phyloP scores from a whole-genome alignment of 352 stramenopile genomes.

The Elongisporangium prolatum region DNA sequence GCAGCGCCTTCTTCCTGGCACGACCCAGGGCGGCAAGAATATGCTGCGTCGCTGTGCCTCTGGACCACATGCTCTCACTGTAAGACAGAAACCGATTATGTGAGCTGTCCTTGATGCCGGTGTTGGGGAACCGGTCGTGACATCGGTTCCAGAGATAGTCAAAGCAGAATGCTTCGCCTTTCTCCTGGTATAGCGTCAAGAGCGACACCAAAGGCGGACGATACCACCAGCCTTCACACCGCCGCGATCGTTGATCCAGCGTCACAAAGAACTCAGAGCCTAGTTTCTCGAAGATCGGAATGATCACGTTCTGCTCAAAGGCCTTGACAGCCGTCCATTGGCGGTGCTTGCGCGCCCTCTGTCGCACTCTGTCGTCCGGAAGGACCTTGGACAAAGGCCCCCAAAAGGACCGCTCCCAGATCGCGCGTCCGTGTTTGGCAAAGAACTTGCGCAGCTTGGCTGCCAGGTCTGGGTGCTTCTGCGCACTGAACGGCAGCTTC shows the following conservation, averaged over 20 bases:
- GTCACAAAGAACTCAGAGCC: constrained; percentile 22
- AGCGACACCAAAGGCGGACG: no score
- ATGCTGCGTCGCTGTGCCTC: no score
- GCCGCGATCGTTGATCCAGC: constrained; percentile 12
- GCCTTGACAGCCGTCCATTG: constrained; percentile 16
- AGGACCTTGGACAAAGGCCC: constrained; percentile 12
- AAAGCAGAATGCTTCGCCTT: no score
- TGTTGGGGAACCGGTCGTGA: no score
- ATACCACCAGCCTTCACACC: constrained; percentile 24
- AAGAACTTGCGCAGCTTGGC: constrained; percentile 17
- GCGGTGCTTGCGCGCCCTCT: constrained; percentile 7
- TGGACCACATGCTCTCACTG: no score
- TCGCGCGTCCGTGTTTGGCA: constrained; percentile 13
- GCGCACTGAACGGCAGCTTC: constrained; percentile 13
- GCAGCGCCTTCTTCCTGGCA: no score
- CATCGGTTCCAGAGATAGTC: no score
- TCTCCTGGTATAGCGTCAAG: no score
- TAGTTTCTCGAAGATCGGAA: constrained; percentile 11
- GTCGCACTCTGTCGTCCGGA: not conserved
- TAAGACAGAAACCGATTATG: no score
- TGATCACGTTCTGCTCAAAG: constrained; percentile 18
- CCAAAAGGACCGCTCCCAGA: constrained; percentile 36
- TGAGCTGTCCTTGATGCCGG: no score
- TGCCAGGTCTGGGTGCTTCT: constrained; percentile 6
- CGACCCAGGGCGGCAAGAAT: no score